Evolutionary conservation across 371 early-diverging fungal genomes (phyloP).

Genomic region (Blastocladiella emersonii): DNA sequence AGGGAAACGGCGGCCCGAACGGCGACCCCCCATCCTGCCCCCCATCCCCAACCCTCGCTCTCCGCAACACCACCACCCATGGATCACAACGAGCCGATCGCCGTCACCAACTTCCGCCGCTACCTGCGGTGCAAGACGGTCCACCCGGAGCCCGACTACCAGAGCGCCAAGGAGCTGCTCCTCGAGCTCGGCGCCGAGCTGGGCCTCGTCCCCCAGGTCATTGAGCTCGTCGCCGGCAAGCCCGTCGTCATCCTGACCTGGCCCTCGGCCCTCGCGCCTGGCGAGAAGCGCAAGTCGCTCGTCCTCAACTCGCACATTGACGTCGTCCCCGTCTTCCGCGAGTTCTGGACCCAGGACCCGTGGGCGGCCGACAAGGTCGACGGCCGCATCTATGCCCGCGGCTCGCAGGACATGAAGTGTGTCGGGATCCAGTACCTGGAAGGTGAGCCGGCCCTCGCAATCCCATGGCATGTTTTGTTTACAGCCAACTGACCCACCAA

Average conservation of each 20-base stretch:
- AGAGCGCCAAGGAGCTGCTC: conserved; percentile 35
- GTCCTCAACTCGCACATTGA: conserved; percentile 70
- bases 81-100: conserved; percentile 10
- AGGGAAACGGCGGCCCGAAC: no score
- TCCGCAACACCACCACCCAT: no score
- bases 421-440: conserved; percentile 41
- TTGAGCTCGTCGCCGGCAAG: conserved; percentile 34
- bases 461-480: neutral
- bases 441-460: no score
- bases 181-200: conserved; percentile 27
- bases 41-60: no score
- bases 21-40: no score
- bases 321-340: conserved; percentile 65
- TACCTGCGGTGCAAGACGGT: conserved; percentile 65
- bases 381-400: conserved; percentile 57
- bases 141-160: conserved; percentile 67
- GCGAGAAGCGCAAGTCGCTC: conserved; percentile 36
- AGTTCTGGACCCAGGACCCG: conserved; percentile 55
- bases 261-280: conserved; percentile 24
- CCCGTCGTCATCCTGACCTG: conserved; percentile 55
- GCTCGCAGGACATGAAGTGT: conserved; percentile 69
- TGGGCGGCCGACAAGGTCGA: conserved; percentile 53
- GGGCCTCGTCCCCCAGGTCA: conserved; percentile 22
- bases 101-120: conserved; percentile 51
- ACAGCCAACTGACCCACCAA: conserved; percentile 42